A percentile compares a stretch with the other conserved stretches of the same genome.
Evolutionary conservation across 78 protist species (phyloP).

Genomic region (Planoprotostelium fungivorum): DNA sequence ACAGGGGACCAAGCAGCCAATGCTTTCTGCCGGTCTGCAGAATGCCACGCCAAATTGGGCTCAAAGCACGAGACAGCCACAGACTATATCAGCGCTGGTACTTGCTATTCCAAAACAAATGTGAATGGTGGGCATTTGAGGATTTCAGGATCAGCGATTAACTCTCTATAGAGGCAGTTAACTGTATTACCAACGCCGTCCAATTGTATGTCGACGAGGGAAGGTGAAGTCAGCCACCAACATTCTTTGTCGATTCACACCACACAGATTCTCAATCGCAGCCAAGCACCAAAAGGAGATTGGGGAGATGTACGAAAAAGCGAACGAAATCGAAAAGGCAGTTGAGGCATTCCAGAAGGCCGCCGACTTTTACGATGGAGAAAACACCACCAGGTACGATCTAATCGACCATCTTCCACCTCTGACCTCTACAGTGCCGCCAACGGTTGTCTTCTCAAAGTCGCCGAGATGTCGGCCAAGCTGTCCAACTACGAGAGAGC

Average conservation of each 20-base stretch:
- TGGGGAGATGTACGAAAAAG: conserved; percentile 69
- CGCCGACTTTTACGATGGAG: conserved; percentile 68
- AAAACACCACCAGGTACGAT: conserved; percentile 23
- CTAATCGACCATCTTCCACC: not conserved
- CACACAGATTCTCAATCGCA: conserved; percentile 27
- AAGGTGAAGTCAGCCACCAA: not conserved
- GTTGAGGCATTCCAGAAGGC: conserved; percentile 52
- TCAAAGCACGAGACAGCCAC: conserved; percentile 64
- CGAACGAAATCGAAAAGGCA: conserved; percentile 55
- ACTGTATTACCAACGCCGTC: conserved; percentile 35
- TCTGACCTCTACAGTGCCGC: conserved; percentile 19
- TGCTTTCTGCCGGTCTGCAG: conserved; percentile 50
- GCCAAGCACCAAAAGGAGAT: conserved; percentile 78
- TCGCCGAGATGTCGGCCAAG: conserved; percentile 47
- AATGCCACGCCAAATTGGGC: conserved; percentile 25
- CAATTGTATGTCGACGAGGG: conserved; percentile 60
- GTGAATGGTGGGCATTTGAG: not conserved
- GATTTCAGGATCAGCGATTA: too few relatives aligned
- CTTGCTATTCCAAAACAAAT: conserved; percentile 49
- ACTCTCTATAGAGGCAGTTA: conserved; percentile 22
- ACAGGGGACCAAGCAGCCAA: conserved; percentile 75
- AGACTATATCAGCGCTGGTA: conserved; percentile 51
- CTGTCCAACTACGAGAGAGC: conserved; percentile 32
- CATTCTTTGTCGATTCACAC: not conserved
- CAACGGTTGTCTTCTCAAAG: conserved; percentile 50